Evolutionary conservation across 331 rosid species (phyloP), one percentile per base, ranked within the genome.

Genomic region (Rosa hybrid): DNA sequence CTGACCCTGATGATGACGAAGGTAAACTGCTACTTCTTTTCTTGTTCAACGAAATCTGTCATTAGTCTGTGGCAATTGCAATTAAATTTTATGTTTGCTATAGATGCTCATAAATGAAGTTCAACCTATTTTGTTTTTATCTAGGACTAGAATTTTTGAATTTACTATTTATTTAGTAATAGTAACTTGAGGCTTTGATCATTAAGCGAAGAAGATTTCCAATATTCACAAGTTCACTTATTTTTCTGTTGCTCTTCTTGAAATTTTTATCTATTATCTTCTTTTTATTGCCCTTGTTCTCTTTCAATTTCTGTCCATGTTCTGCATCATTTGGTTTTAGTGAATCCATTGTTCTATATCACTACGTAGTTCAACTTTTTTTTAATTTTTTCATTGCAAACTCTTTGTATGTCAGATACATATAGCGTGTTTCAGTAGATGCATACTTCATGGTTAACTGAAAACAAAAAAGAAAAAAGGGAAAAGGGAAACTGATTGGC

Each of bases 1-100:
- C 16, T 12, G 78, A 11, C n/a, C 67, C 30, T 18, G 49, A 41
- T 16, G 89, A 88, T 20, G 75, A 88, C 7, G 91, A 92, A 88
- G 98, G 97, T 94, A 86, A 83, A 30, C 8, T 8, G 44, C 21
- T 59, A 11, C 50, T 45, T 57, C 12, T 18, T 3, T 30, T 7
- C 16, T 59, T 38, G 70, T 14, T 23, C 41, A 42, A 14, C 0
- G 18, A 70, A 20, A 17, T 49, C 18, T 49, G 4, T 49, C 54
- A 49, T 12, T 49, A 18, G 25, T 67, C 44, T 68, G 72, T 34
- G 21, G 23, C 49, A 18, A 68, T 10, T 34, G 49, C 42, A 39
- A 77, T 16, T 56, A 8, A 20, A 56, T 5, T 54, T n/a, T 56
- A 12, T 56, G 27, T 20, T 20, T 5, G 12, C 27, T 17, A 56